Evolutionary conservation across 2,329 filamentous ascomycete genomes (phyloP).

Genomic region (Aureobasidium sp.): DNA sequence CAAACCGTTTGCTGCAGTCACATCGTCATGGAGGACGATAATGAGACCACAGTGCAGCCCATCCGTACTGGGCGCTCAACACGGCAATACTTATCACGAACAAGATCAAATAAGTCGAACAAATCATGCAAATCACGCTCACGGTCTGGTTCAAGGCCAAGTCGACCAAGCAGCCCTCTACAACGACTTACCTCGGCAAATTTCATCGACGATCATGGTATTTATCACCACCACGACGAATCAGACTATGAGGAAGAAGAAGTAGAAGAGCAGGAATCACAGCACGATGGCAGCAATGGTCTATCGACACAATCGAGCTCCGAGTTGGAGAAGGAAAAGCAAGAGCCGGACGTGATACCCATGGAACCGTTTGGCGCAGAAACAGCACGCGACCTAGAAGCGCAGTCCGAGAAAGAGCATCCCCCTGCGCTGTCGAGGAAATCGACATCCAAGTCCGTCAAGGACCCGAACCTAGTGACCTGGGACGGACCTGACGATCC

Average conservation of each 20-base stretch:
- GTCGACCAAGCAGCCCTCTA: constrained; percentile 17
- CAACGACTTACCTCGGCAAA: constrained; percentile 25
- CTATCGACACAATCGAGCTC: constrained; percentile 2
- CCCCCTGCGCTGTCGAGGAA: constrained; percentile 16
- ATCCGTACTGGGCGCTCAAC: constrained; percentile 14
- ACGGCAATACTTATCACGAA: constrained; percentile 1
- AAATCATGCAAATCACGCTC: background rate
- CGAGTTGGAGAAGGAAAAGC: constrained; percentile 15
- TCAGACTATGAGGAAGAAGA: background rate
- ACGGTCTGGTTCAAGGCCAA: constrained; percentile 19
- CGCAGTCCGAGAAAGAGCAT: background rate
- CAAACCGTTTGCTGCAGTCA: background rate
- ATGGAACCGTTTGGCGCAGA: constrained; percentile 9
- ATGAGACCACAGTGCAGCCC: constrained; percentile 5
- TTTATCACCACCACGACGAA: constrained; percentile 20
- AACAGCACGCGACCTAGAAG: constrained; percentile 1
- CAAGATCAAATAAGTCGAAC: background rate
- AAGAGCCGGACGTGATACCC: constrained; percentile 14
- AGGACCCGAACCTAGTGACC: constrained; percentile 31
- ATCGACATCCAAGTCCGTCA: constrained; percentile 20
- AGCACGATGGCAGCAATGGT: background rate
- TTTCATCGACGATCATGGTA: constrained; percentile 29
- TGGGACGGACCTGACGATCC: constrained; percentile 41
- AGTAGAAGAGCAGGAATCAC: background rate
- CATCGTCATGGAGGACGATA: constrained; percentile 10